phyloP scores from a whole-genome alignment of 169 alveolate species.

The Ophryocystis elektroscirrha region DNA sequence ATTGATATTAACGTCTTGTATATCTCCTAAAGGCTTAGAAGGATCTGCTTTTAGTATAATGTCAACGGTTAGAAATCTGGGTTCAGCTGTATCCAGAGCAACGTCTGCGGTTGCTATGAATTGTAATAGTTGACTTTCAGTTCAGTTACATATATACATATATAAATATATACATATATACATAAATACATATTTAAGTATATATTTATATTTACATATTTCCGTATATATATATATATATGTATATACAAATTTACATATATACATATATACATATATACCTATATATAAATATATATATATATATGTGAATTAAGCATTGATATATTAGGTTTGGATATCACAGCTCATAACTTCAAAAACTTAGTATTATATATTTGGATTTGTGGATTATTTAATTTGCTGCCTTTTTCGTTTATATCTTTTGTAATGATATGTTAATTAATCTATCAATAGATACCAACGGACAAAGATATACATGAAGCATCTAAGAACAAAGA shows the following conservation, averaged over 20 bases:
- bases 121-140: background rate
- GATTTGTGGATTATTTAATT: slow-evolving; percentile 45
- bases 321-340: slow-evolving; percentile 36
- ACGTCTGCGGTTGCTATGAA: slow-evolving; percentile 64
- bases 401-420: slow-evolving; percentile 41
- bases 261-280: too few relatives aligned
- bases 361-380: slow-evolving; percentile 54
- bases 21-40: slow-evolving; percentile 82
- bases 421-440: slow-evolving; percentile 16
- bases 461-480: background rate
- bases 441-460: background rate
- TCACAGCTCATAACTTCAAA: slow-evolving; percentile 58
- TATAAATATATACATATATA: too few relatives aligned
- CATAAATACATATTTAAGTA: too few relatives aligned
- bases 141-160: too few relatives aligned
- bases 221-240: too few relatives aligned
- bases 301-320: too few relatives aligned
- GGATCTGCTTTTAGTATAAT: slow-evolving; percentile 80
- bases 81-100: slow-evolving; percentile 55
- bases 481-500: too few relatives aligned
- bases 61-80: slow-evolving; percentile 68
- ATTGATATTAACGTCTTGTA: slow-evolving; percentile 63
- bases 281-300: too few relatives aligned
- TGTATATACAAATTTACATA: background rate
- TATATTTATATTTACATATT: too few relatives aligned